phyloP scores from a whole-genome alignment of 257 asterid genomes.

The Solanum clarkiae region DNA sequence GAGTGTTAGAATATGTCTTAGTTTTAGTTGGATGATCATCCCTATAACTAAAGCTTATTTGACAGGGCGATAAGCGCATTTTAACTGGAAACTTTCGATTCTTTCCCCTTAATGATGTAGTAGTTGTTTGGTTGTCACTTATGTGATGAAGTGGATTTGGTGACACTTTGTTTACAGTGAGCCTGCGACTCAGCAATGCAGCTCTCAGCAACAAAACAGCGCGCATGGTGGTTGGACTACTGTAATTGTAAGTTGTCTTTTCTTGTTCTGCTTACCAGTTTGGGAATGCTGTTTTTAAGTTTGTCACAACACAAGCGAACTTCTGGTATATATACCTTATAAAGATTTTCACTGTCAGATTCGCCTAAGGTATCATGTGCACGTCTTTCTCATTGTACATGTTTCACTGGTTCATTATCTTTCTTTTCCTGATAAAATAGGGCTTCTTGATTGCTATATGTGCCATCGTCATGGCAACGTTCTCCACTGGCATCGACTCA shows the following conservation, averaged over 20 bases:
- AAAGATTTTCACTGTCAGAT: too few species aligned
- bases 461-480: conserved; percentile 82
- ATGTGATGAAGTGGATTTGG: neutral
- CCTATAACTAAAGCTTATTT: neutral
- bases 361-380: too few species aligned
- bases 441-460: conserved; percentile 70
- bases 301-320: neutral
- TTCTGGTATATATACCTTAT: too few species aligned
- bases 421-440: conserved; percentile 14
- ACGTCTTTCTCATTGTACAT: neutral
- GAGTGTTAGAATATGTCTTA: neutral
- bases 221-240: conserved; percentile 68
- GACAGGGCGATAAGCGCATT: neutral
- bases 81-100: neutral
- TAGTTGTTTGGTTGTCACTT: neutral
- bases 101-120: neutral
- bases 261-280: neutral
- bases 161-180: conserved; percentile 38
- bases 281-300: neutral
- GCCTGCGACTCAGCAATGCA: conserved; percentile 71
- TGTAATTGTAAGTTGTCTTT: conserved; percentile 43
- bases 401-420: neutral
- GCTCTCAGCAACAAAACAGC: conserved; percentile 38
- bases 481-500: conserved; percentile 92
- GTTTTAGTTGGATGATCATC: neutral